Conservation (phyloP, 2,329 filamentous ascomycete species). For the Aureobasidium sp. region DNA sequence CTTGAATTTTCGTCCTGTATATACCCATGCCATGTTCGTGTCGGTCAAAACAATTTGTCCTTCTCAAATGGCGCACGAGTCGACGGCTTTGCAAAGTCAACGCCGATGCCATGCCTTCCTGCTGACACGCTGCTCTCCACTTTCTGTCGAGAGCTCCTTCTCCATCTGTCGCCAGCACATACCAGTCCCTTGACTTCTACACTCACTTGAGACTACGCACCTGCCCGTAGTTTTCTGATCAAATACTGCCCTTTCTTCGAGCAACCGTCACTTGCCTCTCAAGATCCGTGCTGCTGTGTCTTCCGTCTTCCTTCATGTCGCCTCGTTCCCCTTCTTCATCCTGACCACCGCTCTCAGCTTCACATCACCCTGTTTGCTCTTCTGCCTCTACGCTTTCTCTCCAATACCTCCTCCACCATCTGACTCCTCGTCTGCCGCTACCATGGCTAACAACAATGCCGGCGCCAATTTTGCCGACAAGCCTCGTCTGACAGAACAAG, state of each 20-base stretch:
- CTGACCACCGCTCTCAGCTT: neutral
- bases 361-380: neutral
- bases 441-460: conserved; percentile 6
- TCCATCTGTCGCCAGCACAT: neutral
- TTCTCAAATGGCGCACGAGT: neutral
- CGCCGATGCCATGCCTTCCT: neutral
- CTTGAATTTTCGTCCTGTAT: neutral
- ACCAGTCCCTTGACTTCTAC: neutral
- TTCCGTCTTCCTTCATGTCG: neutral
- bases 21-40: neutral
- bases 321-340: neutral
- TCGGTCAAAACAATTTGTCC: neutral
- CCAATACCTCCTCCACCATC: neutral
- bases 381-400: neutral
- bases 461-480: conserved; percentile 39
- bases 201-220: neutral
- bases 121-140: conserved; percentile 13
- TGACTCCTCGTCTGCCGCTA: neutral
- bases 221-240: neutral
- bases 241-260: neutral
- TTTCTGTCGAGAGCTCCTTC: conserved; percentile 1
- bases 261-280: neutral
- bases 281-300: neutral
- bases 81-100: neutral
- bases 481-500: conserved; percentile 59